A percentile compares a stretch with the other conserved stretches of the same genome.
These are phyloP conservation scores for Auricularia cornea DNA, from an alignment of 768 basidiomycete genomes.

Conservation along the genomic window DNA sequence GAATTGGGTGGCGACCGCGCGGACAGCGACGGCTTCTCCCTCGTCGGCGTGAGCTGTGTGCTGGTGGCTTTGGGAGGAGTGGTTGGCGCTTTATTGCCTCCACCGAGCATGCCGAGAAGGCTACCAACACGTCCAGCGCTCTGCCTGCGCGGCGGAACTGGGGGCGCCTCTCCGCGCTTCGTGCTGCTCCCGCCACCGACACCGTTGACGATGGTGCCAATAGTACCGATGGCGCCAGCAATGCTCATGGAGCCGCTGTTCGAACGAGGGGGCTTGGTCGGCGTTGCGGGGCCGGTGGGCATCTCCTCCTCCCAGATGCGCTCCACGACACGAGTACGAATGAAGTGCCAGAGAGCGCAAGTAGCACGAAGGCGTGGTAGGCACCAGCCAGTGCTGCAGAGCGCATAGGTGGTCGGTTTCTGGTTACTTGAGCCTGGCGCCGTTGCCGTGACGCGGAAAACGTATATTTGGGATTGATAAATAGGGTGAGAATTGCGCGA, in stretches of 20 bases:
- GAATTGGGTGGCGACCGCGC: background rate
- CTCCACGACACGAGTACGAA: constrained; percentile 72
- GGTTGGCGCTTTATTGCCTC: constrained; percentile 11
- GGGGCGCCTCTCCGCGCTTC: constrained; percentile 37
- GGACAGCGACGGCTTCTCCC: background rate
- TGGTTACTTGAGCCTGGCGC: constrained; percentile 7
- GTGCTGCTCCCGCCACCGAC: background rate
- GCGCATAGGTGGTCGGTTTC: constrained; percentile 54
- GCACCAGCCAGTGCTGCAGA: constrained; percentile 84
- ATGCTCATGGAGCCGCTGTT: background rate
- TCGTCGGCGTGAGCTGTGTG: background rate
- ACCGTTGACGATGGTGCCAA: background rate
- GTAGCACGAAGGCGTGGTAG: constrained; percentile 71
- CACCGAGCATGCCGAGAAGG: constrained; percentile 59
- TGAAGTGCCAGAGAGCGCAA: constrained; percentile 87
- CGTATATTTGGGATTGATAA: constrained; percentile 41
- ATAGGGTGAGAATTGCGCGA: constrained; percentile 17
- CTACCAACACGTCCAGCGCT: constrained; percentile 22
- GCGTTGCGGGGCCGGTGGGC: constrained; percentile 26
- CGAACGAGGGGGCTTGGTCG: constrained; percentile 3
- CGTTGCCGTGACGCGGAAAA: constrained; percentile 51
- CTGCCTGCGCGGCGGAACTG: constrained; percentile 52
- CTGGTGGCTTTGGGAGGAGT: background rate
- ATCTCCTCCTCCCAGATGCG: constrained; percentile 84
- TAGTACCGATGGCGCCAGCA: background rate